Percentiles rank a stretch among this genome's conserved stretches.
Conservation (phyloP, 2,329 filamentous ascomycete species). For the Aspergillus latus region DNA sequence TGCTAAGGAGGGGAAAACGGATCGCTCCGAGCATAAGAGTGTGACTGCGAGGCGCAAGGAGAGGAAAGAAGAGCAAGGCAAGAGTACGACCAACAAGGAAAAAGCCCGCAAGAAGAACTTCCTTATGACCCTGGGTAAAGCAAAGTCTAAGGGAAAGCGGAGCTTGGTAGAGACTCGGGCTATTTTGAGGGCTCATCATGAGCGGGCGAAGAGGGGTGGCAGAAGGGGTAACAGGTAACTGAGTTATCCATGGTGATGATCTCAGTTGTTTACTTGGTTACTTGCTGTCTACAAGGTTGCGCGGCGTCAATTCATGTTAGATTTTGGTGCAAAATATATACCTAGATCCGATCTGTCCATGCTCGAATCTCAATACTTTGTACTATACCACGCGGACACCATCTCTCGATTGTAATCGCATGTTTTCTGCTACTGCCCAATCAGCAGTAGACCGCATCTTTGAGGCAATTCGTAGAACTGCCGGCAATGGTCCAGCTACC, state of each 20-base stretch:
- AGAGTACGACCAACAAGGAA: conserved; percentile 96
- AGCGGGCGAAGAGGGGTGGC: conserved; percentile 80
- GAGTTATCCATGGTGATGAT: background rate
- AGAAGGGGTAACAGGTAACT: conserved; percentile 66
- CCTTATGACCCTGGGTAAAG: conserved; percentile 95
- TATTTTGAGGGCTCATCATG: conserved; percentile 76
- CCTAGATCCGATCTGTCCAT: too few relatives aligned
- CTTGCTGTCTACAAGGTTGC: background rate
- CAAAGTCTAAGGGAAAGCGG: conserved; percentile 91
- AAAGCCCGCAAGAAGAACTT: conserved; percentile 98
- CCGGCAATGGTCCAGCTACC: too few relatives aligned
- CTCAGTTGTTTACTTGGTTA: background rate
- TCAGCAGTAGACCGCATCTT: too few relatives aligned
- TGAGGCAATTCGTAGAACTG: too few relatives aligned
- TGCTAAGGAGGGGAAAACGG: conserved; percentile 78
- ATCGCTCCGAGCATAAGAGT: conserved; percentile 76
- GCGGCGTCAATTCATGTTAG: background rate
- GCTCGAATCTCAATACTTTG: too few relatives aligned
- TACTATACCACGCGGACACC: too few relatives aligned
- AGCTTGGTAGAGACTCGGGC: conserved; percentile 83
- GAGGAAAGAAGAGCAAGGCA: conserved; percentile 84
- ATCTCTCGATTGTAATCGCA: too few relatives aligned
- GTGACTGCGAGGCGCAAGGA: conserved; percentile 80
- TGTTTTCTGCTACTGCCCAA: too few relatives aligned
- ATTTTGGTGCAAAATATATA: background rate